Conservation (phyloP, 2,329 filamentous ascomycete species). For the Cryphonectria parasitica region DNA sequence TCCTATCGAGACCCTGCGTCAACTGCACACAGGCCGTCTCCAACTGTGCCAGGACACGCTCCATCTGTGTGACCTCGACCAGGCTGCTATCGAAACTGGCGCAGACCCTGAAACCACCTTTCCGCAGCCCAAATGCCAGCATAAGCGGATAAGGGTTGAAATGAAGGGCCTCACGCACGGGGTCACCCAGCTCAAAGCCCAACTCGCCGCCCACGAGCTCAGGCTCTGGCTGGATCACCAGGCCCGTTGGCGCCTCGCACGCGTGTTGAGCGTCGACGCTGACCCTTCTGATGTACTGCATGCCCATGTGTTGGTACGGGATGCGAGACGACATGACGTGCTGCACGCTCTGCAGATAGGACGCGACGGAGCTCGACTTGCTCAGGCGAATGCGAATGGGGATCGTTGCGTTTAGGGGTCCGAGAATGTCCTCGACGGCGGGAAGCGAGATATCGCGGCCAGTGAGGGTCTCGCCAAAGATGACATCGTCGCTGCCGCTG, state of each 20-base stretch:
- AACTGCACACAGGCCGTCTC: slow-evolving; percentile 36
- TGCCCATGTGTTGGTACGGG: slow-evolving; percentile 52
- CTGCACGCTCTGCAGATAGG: slow-evolving; percentile 30
- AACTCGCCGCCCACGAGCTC: slow-evolving; percentile 27
- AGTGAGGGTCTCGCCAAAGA: slow-evolving; percentile 64
- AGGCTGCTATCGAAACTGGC: slow-evolving; percentile 47
- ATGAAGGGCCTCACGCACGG: slow-evolving; percentile 36
- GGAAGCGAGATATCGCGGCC: slow-evolving; percentile 56
- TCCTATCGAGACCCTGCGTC: slow-evolving; percentile 34
- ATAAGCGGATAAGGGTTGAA: slow-evolving; percentile 55
- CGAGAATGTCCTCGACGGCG: slow-evolving; percentile 58
- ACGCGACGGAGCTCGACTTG: slow-evolving; percentile 32
- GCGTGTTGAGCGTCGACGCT: slow-evolving; percentile 43
- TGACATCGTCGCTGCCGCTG: slow-evolving; percentile 54
- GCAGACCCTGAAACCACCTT: slow-evolving; percentile 46
- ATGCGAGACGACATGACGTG: slow-evolving; percentile 42
- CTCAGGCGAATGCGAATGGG: slow-evolving; percentile 48
- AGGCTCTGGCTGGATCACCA: slow-evolving; percentile 42
- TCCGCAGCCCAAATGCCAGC: slow-evolving; percentile 49
- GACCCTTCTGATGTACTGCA: slow-evolving; percentile 51
- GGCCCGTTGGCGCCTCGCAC: slow-evolving; percentile 35
- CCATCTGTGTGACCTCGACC: slow-evolving; percentile 42
- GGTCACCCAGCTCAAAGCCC: slow-evolving; percentile 29
- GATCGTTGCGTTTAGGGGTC: slow-evolving; percentile 50
- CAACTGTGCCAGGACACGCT: slow-evolving; percentile 42